Evolutionary conservation across 495 filamentous ascomycete species (phyloP), one percentile per base, ranked within the genome.

Genomic region (Darksidea phi): DNA sequence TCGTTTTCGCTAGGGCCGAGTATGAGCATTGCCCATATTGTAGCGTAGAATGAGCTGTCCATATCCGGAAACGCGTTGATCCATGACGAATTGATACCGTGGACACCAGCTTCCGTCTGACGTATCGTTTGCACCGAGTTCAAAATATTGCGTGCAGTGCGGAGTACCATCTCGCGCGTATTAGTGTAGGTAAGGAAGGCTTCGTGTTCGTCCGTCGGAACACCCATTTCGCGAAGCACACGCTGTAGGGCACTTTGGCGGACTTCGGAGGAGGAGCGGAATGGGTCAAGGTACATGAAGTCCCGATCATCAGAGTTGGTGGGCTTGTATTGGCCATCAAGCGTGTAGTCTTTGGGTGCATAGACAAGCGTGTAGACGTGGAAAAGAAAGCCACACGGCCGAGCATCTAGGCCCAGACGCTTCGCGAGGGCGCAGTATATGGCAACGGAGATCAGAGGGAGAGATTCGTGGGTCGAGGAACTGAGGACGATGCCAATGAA

Each of bases 251-350:
- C 78, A 2, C 74, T 72, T 2, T 84, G 67, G 0, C 80, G 76
- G 0, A 88, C 82, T 73, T 95, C 91, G 7, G 78, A 69, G 36
- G 84, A 79, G 15, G 83, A 86, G 48, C 84, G 80, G 70, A 88
- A 96, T 0, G 91, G 92, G 67, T 97, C 90, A 59, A 96, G 76
- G 71, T 89, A 95, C 80, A 95, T 90, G 38, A 71, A 66, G 25
- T 71, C 67, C 5, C 52, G 53, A 12, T 37, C 34, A 10, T 46
- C 34, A 20, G 58, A 48, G 42, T 34, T 66, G 13, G 59, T 66
- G 21, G 63, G 49, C 12, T 49, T n/a, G 47, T 57, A 57, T 6
- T 83, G 70, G 73, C 85, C 86, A 55, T 91, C 82, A 45, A 92
- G 78, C 32, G 86, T 85, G 54, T 80, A 66, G 0, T 84, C 82